Evolutionary conservation across 441 rosid species (phyloP).

Genomic region (Bocquillonia castaneifolia): DNA sequence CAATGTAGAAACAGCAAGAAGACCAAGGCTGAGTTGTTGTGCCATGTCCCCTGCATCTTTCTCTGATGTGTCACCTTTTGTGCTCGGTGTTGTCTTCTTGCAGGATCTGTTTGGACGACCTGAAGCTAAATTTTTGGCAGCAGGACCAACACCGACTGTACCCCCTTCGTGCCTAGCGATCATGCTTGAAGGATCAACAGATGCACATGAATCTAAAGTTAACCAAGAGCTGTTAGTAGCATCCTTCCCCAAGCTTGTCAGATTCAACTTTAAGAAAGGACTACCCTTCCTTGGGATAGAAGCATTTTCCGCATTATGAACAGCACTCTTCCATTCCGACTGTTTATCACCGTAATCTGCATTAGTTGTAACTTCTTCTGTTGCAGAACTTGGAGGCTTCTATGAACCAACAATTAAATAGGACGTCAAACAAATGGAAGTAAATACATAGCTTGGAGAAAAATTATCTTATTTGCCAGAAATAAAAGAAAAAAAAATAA

Average conservation of each 20-base stretch:
- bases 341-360: slow-evolving; percentile 33
- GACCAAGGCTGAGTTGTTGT: slow-evolving; percentile 48
- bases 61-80: slow-evolving; percentile 27
- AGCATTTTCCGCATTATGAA: slow-evolving; percentile 15
- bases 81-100: slow-evolving; percentile 41
- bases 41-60: slow-evolving; percentile 37
- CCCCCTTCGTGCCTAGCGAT: slow-evolving; percentile 34
- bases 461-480: neutral
- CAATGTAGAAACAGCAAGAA: slow-evolving; percentile 37
- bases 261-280: slow-evolving; percentile 34
- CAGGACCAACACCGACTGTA: slow-evolving; percentile 22
- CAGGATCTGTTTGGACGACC: slow-evolving; percentile 41
- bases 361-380: slow-evolving; percentile 28
- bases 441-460: neutral
- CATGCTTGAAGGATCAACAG: slow-evolving; percentile 26
- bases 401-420: slow-evolving; percentile 27
- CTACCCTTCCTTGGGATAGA: slow-evolving; percentile 23
- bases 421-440: slow-evolving; percentile 2
- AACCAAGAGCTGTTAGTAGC: slow-evolving; percentile 58
- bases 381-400: slow-evolving; percentile 36
- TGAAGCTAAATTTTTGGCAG: slow-evolving; percentile 26
- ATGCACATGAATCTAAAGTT: slow-evolving; percentile 64
- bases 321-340: slow-evolving; percentile 14
- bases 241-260: slow-evolving; percentile 39
- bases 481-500: neutral